Percentiles rank a stretch among this genome's conserved stretches.
phyloP scores from a whole-genome alignment of 768 basidiomycete genomes.

The Chalciporus piperatus region DNA sequence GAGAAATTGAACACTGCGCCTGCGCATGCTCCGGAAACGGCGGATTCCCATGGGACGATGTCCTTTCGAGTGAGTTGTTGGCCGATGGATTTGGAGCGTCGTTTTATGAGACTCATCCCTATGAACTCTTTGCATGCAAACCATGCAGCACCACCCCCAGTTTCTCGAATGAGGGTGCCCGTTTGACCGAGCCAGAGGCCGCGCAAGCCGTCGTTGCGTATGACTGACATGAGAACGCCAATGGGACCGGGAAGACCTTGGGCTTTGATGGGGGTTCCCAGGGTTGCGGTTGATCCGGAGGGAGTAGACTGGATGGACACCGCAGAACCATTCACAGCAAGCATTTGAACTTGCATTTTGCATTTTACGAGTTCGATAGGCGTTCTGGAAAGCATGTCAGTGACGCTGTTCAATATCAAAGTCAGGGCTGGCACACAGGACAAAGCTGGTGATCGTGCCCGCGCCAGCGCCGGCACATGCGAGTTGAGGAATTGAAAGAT shows the following conservation, averaged over 20 bases:
- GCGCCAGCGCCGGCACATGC: conserved; percentile 84
- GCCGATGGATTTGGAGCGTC: conserved; percentile 35
- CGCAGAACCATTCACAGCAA: conserved; percentile 35
- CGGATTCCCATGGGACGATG: conserved; percentile 76
- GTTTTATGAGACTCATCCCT: conserved; percentile 55
- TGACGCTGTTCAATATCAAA: not conserved
- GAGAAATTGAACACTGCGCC: conserved; percentile 83
- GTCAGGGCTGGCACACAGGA: conserved; percentile 55
- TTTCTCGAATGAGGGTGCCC: conserved; percentile 90
- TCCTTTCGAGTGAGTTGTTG: conserved; percentile 37
- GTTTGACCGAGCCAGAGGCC: conserved; percentile 98
- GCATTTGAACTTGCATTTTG: conserved; percentile 97
- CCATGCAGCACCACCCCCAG: conserved; percentile 89
- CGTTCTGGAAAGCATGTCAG: conserved; percentile 49
- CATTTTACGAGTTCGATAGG: conserved; percentile 96
- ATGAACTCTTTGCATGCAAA: conserved; percentile 85
- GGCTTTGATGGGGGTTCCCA: conserved; percentile 8
- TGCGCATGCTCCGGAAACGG: conserved; percentile 81
- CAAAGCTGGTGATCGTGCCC: conserved; percentile 81
- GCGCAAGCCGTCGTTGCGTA: conserved; percentile 66
- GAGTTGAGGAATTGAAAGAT: conserved; percentile 65
- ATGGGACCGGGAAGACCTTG: conserved; percentile 67
- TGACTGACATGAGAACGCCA: conserved; percentile 57
- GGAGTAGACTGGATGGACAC: conserved; percentile 12
- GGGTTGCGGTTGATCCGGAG: conserved; percentile 14